Base-by-base conservation (phyloP, 768 basidiomycete genomes). In the Exsudoporus frostii region DNA sequence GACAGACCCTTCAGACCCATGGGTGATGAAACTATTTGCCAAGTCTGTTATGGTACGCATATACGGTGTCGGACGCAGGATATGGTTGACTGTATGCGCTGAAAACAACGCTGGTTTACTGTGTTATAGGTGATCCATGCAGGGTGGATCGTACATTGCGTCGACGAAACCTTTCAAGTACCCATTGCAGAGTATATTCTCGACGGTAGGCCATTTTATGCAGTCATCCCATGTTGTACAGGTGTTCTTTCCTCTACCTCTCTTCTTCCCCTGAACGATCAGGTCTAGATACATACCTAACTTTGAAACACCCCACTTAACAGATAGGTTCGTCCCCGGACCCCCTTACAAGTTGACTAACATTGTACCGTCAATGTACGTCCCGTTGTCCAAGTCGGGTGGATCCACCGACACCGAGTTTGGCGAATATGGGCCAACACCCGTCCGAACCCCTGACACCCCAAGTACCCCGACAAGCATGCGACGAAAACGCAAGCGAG, bases 121-220 rank as follows among this genome's bases (percentile, higher is more conserved):
- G 10, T n/a, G 22, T 15, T 13, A 6, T 20, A 69, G 68, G 68
- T 69, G 13, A 58, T 69, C 19, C 70, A 69, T 40, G 70, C 49
- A 11, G 64, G 60, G 4, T 69, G 68, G 68, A 69, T 69, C 43
- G 33, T 45, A 27, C 65, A 70, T 45, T 69, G 70, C 49, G 45
- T 66, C 51, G 56, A 65, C 8, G 48, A 59, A 32, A 54, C 48
- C 0, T 71, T 69, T 40, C 53, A 33, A 19, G 64, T 66, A 33
- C 61, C 68, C 15, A 56, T 71, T n/a, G 15, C 62, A 48, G 43
- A 57, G 33, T 69, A 69, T 40, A 53, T 69, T 30, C 66, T 69
- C 24, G 68, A 69, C 19, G 70, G 70, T 69, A 61, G 27, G 65
- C 50, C 15, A 41, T 54, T 38, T 48, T 40, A 44, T 38, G 22